Percentiles rank a stretch among this genome's conserved stretches.
Evolutionary conservation across 1,284 basidiomycete genomes (phyloP).

Genomic region (Ceratobasidium sp.): DNA sequence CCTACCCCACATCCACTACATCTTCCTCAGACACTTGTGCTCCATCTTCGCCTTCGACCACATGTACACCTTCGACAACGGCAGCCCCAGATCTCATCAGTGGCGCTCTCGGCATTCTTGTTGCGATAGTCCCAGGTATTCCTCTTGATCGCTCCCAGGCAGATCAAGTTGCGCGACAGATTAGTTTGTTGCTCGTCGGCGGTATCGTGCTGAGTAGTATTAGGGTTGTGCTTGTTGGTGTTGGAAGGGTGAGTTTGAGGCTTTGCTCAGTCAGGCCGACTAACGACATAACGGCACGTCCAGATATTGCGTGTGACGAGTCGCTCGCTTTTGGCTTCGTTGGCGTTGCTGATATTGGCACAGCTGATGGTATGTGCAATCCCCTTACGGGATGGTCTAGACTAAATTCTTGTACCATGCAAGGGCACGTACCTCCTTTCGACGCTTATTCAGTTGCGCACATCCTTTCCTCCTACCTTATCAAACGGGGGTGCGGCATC

Average conservation of each 20-base stretch:
- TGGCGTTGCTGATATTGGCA: slow-evolving; percentile 78
- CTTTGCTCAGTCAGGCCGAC: neutral
- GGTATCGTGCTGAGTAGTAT: slow-evolving; percentile 78
- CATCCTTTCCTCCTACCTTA: slow-evolving; percentile 72
- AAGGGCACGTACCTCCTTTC: slow-evolving; percentile 83
- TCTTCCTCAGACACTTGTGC: slow-evolving; percentile 29
- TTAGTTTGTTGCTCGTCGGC: slow-evolving; percentile 77
- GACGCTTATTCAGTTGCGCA: slow-evolving; percentile 80
- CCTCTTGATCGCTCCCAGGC: slow-evolving; percentile 59
- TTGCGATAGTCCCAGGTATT: slow-evolving; percentile 64
- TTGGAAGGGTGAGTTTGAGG: slow-evolving; percentile 68
- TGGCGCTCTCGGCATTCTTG: slow-evolving; percentile 65
- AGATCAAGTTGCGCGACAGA: slow-evolving; percentile 67
- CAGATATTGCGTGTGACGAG: slow-evolving; percentile 75
- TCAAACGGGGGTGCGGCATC: slow-evolving; percentile 49
- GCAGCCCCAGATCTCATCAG: slow-evolving; percentile 73
- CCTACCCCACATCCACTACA: slow-evolving; percentile 29
- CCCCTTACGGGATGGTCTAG: neutral
- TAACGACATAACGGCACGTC: slow-evolving; percentile 21
- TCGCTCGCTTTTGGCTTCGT: slow-evolving; percentile 73
- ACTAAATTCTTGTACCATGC: slow-evolving; percentile 8
- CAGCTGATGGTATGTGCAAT: slow-evolving; percentile 75
- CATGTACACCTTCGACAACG: slow-evolving; percentile 50
- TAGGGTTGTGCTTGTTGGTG: slow-evolving; percentile 72
- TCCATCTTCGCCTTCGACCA: slow-evolving; percentile 30